Percentiles rank a stretch among this genome's conserved stretches.
Evolutionary conservation across 805 yeast genomes (phyloP).

Genomic region (Danielia reshetovae): DNA sequence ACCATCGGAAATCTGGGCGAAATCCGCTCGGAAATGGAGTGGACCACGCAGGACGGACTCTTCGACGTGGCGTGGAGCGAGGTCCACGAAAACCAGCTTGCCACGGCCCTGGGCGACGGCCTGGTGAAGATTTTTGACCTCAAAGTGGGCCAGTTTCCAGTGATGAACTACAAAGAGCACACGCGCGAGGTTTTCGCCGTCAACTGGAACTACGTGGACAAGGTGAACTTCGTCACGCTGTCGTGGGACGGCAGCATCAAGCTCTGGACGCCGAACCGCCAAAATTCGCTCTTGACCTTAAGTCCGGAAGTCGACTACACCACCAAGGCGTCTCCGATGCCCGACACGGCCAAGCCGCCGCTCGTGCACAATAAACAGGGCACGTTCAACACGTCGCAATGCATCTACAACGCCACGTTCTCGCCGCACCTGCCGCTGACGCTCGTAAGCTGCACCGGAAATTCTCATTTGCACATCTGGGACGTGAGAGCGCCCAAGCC

Average conservation of each 20-base stretch:
- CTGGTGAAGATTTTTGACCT: slow-evolving; percentile 77
- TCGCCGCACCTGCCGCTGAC: slow-evolving; percentile 81
- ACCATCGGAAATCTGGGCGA: slow-evolving; percentile 65
- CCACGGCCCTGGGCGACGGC: slow-evolving; percentile 88
- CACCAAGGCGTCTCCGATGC: slow-evolving; percentile 23
- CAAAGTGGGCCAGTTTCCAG: slow-evolving; percentile 63
- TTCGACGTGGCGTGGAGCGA: slow-evolving; percentile 92
- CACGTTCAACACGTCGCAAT: slow-evolving; percentile 42
- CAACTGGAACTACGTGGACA: slow-evolving; percentile 70
- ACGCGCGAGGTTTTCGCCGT: slow-evolving; percentile 68
- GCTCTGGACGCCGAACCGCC: slow-evolving; percentile 67
- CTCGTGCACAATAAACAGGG: slow-evolving; percentile 33
- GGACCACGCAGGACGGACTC: slow-evolving; percentile 91
- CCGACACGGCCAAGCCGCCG: slow-evolving; percentile 29
- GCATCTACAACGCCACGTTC: slow-evolving; percentile 75
- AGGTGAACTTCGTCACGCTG: slow-evolving; percentile 64
- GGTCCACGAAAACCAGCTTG: slow-evolving; percentile 78
- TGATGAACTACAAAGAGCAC: slow-evolving; percentile 75
- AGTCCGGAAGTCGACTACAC: slow-evolving; percentile 27
- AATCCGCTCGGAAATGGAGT: slow-evolving; percentile 51
- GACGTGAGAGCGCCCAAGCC: slow-evolving; percentile 72
- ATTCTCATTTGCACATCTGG: slow-evolving; percentile 75
- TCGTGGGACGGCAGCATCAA: slow-evolving; percentile 93
- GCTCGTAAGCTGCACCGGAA: slow-evolving; percentile 67
- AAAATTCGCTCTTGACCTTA: slow-evolving; percentile 55